Conservation (phyloP, 176 grass and related monocot genomes). For the Eleusine coracana region DNA sequence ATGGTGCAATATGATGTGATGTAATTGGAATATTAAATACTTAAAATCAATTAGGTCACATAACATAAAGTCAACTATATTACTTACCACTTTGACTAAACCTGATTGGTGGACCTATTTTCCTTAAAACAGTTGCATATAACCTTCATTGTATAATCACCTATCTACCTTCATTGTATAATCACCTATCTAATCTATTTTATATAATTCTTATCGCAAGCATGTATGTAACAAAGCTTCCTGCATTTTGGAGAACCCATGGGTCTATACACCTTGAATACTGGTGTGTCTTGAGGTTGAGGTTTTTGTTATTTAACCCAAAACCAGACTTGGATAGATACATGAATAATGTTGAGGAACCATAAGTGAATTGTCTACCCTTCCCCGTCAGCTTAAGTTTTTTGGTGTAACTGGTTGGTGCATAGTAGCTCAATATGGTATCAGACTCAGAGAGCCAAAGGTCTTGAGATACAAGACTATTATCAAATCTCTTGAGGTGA, state of each 20-base stretch:
- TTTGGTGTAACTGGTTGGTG: no score
- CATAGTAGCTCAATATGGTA: no score
- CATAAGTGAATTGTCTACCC: no score
- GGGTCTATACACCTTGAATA: background rate
- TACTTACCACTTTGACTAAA: background rate
- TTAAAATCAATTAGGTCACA: background rate
- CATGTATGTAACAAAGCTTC: conserved; percentile 4
- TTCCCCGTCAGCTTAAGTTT: no score
- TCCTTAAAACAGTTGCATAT: background rate
- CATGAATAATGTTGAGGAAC: background rate
- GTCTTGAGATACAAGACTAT: conserved; percentile 18
- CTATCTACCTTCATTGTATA: conserved; percentile 4
- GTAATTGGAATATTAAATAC: conserved; percentile 19
- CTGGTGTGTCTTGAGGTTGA: background rate
- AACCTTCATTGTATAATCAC: background rate
- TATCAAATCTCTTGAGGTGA: conserved; percentile 16
- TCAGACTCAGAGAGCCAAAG: no score
- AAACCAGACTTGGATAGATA: background rate
- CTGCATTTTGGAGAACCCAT: background rate
- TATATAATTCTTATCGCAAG: background rate
- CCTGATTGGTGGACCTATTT: background rate
- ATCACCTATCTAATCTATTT: background rate
- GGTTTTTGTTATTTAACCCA: background rate
- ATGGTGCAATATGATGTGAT: background rate
- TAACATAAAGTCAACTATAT: background rate